Percentiles rank a stretch among this genome's conserved stretches.
These are phyloP conservation scores for Cladosporium sp. DNA, from an alignment of 2,329 filamentous ascomycete genomes.

Conservation along the genomic window DNA sequence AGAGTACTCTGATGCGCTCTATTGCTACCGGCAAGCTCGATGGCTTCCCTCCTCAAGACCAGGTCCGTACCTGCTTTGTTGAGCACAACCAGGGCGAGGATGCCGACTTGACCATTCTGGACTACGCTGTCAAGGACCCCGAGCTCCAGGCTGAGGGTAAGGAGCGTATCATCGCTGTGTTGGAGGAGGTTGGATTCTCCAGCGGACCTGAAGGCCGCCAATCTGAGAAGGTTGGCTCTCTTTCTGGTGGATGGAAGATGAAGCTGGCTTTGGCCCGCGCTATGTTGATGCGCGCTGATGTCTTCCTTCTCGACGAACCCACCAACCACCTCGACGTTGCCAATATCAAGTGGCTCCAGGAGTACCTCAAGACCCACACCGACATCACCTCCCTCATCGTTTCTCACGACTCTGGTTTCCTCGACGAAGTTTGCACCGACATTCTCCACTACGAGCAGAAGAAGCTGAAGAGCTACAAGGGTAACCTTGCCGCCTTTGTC, in stretches of 20 bases:
- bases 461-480: conserved; percentile 84
- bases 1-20: conserved; percentile 97
- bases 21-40: conserved; percentile 95
- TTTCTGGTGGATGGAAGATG: conserved; percentile 99
- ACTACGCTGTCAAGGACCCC: conserved; percentile 87
- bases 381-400: conserved; percentile 98
- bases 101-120: conserved; percentile 89
- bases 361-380: conserved; percentile 91
- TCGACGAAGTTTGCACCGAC: conserved; percentile 96
- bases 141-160: conserved; percentile 72
- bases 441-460: conserved; percentile 99
- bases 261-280: conserved; percentile 93
- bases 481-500: conserved; percentile 80
- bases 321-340: conserved; percentile 97
- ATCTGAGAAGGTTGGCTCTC: conserved; percentile 81
- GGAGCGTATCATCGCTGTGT: conserved; percentile 76
- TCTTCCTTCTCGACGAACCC: conserved; percentile 93
- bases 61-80: conserved; percentile 93
- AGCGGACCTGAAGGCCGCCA: conserved; percentile 84
- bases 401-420: conserved; percentile 95
- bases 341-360: conserved; percentile 93
- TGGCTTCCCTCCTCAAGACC: conserved; percentile 88
- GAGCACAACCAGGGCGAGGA: conserved; percentile 99
- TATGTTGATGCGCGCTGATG: conserved; percentile 96
- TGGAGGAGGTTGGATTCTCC: conserved; percentile 91